Evolutionary conservation across 2,329 filamentous ascomycete species (phyloP), one percentile per base, ranked within the genome.

Genomic region (Fusarium odoratissimum): DNA sequence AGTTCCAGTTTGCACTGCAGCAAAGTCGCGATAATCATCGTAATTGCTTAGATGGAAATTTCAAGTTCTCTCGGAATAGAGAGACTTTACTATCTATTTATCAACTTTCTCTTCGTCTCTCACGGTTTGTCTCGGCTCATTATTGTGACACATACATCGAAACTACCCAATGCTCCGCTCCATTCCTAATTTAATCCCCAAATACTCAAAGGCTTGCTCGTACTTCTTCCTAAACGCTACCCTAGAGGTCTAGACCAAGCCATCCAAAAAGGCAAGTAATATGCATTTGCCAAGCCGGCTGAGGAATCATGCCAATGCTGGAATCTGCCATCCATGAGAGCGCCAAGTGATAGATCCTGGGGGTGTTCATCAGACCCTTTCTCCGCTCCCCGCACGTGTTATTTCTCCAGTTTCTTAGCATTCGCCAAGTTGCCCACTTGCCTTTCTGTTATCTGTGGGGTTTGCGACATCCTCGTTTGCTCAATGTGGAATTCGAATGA

Each of bases 401-500:
- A n/a, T 7, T 35, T 60, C 57, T 51, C 57, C 45, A 54, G 30
- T 35, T 56, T 60, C 30, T 55, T 23, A 37, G 8, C 40, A 12
- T 30, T 56, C 30, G 37, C 19, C 41, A 46, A 58, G n/a, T 90
- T 14, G 93, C 90, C 41, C 66, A 67, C 56, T 21, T 61, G 12
- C 42, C 46, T 41, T 25, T 23, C 8, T n/a, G 23, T 12, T 38
- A 12, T 37, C 14, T 42, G 17, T 19, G 38, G 30, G 28, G 33
- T 51, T 31, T 48, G 0, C 28, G 21, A 28, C 25, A 17, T 49
- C 10, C 11, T 49, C 41, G 25, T 30, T 38, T 21, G 31, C 23
- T 51, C 2, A 6, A 11, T 4, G 6, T 8, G 8, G 5, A 37
- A 37, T 52, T 16, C n/a, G 21, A 51, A 37, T 37, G 4, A 9